Percentiles rank a stretch among this genome's conserved stretches.
phyloP scores from a whole-genome alignment of 2,329 filamentous ascomycete genomes.

The Colletotrichum ledebouriae region DNA sequence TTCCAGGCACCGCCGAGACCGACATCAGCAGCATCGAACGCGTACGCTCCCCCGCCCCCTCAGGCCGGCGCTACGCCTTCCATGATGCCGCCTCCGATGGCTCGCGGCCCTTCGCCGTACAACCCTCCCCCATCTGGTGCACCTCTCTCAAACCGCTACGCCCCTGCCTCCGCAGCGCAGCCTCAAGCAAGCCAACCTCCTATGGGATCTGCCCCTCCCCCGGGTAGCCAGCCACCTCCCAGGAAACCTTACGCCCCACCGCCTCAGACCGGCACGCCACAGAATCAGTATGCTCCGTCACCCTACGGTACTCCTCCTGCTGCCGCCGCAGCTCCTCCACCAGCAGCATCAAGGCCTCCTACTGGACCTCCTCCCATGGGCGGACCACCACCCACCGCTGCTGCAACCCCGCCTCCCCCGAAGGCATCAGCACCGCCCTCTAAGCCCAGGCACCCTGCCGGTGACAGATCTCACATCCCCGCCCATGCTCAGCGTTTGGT shows the following conservation, averaged over 20 bases:
- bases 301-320: slow-evolving; percentile 60
- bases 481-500: slow-evolving; percentile 80
- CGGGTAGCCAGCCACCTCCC: slow-evolving; percentile 58
- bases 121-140: slow-evolving; percentile 80
- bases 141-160: slow-evolving; percentile 82
- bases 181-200: slow-evolving; percentile 61
- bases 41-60: slow-evolving; percentile 73
- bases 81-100: slow-evolving; percentile 64
- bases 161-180: slow-evolving; percentile 74
- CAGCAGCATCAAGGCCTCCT: slow-evolving; percentile 54
- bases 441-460: slow-evolving; percentile 79
- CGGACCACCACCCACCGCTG: slow-evolving; percentile 45
- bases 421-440: slow-evolving; percentile 64
- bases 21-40: slow-evolving; percentile 70
- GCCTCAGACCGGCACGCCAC: slow-evolving; percentile 60
- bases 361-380: slow-evolving; percentile 58
- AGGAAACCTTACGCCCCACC: slow-evolving; percentile 60
- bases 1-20: slow-evolving; percentile 62
- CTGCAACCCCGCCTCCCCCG: slow-evolving; percentile 62
- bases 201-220: slow-evolving; percentile 53
- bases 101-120: slow-evolving; percentile 87
- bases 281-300: slow-evolving; percentile 73
- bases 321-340: slow-evolving; percentile 42
- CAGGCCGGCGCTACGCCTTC: slow-evolving; percentile 48
- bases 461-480: slow-evolving; percentile 92